A percentile compares a stretch with the other conserved stretches of the same genome.
phyloP scores from a whole-genome alignment of 1,284 basidiomycete species.

The Trametes hirsuta region DNA sequence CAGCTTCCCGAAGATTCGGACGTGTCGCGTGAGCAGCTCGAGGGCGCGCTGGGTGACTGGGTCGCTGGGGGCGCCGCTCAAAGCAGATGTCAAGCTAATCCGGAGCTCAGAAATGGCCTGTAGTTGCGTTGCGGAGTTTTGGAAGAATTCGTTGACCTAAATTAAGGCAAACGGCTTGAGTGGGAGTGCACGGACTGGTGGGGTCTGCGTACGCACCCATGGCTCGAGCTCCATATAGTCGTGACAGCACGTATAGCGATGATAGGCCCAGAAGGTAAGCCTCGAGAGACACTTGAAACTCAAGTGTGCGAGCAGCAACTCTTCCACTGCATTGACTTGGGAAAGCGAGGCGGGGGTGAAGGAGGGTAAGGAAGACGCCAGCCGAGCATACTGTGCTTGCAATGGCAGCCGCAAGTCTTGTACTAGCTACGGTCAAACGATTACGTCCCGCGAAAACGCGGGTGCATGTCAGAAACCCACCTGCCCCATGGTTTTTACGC shows the following conservation, averaged over 20 bases:
- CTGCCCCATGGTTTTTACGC: slow-evolving; percentile 64
- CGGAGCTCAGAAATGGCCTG: slow-evolving; percentile 55
- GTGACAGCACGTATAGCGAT: slow-evolving; percentile 47
- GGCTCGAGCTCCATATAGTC: slow-evolving; percentile 47
- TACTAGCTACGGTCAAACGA: slow-evolving; percentile 50
- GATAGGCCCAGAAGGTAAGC: slow-evolving; percentile 72
- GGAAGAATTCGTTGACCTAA: slow-evolving; percentile 64
- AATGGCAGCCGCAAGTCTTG: slow-evolving; percentile 54
- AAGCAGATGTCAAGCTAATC: slow-evolving; percentile 41
- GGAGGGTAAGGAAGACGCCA: slow-evolving; percentile 50
- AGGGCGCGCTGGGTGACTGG: slow-evolving; percentile 45
- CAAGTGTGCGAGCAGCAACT: slow-evolving; percentile 65
- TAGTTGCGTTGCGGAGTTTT: slow-evolving; percentile 57
- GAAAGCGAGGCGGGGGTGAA: slow-evolving; percentile 43
- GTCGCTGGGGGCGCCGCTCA: slow-evolving; percentile 32
- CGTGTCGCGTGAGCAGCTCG: slow-evolving; percentile 63
- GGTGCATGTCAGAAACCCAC: slow-evolving; percentile 37
- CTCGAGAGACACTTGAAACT: slow-evolving; percentile 72
- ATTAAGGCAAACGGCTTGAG: slow-evolving; percentile 6
- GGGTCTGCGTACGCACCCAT: slow-evolving; percentile 52
- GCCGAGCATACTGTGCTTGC: slow-evolving; percentile 59
- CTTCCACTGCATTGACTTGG: slow-evolving; percentile 44
- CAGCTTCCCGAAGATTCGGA: slow-evolving; percentile 74
- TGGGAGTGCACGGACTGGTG: background rate
- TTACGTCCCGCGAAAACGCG: background rate